These are phyloP conservation scores for Phytophthora vignae DNA, from an alignment of 352 stramenopile species.

Conservation along the genomic window DNA sequence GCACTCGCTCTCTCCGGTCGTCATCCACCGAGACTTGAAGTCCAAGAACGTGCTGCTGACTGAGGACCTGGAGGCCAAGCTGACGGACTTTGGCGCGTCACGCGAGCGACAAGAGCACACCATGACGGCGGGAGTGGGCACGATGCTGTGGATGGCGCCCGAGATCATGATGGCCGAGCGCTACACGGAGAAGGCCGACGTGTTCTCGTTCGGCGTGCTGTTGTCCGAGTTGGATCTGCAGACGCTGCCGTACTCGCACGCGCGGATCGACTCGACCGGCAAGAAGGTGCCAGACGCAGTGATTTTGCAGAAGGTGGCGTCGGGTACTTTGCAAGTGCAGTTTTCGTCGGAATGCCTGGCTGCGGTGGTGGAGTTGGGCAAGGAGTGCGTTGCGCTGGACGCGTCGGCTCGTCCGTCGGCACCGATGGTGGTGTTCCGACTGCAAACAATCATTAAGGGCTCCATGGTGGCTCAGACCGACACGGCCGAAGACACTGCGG, in stretches of 20 bases:
- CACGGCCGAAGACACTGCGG: not conserved
- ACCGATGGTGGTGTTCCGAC: conserved; percentile 22
- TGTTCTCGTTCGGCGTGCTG: not conserved
- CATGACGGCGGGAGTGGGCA: not conserved
- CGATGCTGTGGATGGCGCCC: not conserved
- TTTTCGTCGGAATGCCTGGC: not conserved
- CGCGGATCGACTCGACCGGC: not conserved
- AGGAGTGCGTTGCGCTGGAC: not conserved
- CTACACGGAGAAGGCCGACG: not conserved
- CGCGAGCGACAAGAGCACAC: not conserved
- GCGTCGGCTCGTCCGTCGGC: conserved; percentile 5
- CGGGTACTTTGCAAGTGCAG: not conserved
- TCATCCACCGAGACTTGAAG: not conserved
- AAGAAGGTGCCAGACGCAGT: not conserved
- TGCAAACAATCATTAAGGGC: conserved; percentile 25
- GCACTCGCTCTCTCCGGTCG: not conserved
- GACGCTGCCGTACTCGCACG: not conserved
- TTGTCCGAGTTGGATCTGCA: not conserved
- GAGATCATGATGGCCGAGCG: not conserved
- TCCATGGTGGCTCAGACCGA: not conserved
- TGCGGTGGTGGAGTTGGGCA: not conserved
- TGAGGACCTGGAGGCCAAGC: not conserved
- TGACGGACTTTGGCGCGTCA: not conserved
- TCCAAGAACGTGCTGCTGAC: not conserved
- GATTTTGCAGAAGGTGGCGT: not conserved